A percentile compares a stretch with the other conserved stretches of the same genome.
These are phyloP conservation scores for Arthonia radiata DNA, from an alignment of 495 filamentous ascomycete species.

Conservation along the genomic window DNA sequence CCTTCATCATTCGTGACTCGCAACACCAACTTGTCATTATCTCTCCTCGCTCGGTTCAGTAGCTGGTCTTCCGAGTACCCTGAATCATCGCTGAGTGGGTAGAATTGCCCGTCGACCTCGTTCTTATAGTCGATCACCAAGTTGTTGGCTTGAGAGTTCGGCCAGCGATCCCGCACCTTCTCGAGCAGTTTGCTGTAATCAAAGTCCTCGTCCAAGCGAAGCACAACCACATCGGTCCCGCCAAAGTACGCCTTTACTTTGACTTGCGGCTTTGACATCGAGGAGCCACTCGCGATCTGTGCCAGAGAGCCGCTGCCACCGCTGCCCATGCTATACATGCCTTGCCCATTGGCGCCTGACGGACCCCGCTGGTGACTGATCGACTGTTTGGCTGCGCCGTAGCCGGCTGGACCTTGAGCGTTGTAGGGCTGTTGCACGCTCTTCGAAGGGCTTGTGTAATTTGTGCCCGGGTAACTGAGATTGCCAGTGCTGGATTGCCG, in stretches of 20 bases:
- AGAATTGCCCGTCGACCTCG: conserved; percentile 48
- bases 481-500: conserved; percentile 3
- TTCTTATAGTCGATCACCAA: conserved; percentile 53
- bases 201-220: conserved; percentile 64
- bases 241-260: conserved; percentile 84
- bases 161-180: conserved; percentile 51
- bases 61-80: too few relatives aligned
- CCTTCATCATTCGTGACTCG: too few relatives aligned
- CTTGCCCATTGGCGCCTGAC: conserved; percentile 13
- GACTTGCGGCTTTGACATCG: conserved; percentile 23
- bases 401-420: conserved; percentile 15
- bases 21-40: too few relatives aligned
- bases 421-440: conserved; percentile 43
- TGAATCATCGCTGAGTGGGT: conserved; percentile 53
- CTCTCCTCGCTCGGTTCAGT: too few relatives aligned
- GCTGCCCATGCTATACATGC: too few relatives aligned
- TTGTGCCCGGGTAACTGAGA: conserved; percentile 27
- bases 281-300: too few relatives aligned
- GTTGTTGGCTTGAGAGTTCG: conserved; percentile 38
- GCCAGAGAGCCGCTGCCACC: too few relatives aligned
- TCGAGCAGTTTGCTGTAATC: conserved; percentile 55
- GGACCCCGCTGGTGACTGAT: conserved; percentile 19
- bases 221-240: conserved; percentile 70
- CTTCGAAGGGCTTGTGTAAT: conserved; percentile 44
- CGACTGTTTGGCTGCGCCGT: not conserved